Evolutionary conservation across 2,329 filamentous ascomycete species (phyloP), one percentile per base, ranked within the genome.

Genomic region (Cladosporium sp.): DNA sequence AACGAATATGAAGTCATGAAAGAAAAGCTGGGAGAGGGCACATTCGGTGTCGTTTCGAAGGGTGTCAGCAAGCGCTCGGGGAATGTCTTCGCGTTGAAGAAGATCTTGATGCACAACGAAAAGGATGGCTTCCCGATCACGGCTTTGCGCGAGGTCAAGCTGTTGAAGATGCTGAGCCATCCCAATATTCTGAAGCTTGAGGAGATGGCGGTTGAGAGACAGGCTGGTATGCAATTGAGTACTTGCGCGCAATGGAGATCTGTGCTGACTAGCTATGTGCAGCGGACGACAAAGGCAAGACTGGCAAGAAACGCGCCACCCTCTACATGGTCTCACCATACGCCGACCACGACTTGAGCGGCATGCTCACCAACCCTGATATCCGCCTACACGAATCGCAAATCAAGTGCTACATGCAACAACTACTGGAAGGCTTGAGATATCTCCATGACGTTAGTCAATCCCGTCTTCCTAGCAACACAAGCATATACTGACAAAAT

Each of bases 41-140:
- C 92, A 18, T 97, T 97, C 72, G 92, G 92, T 58, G 90, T 97
- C 72, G 93, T 97, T 33, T 89, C 95, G 69, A 93, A 92, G 64
- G 93, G 90, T 54, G 81, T 81, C 54, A 89, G 86, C 22, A 84
- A 82, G 62, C 86, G 79, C 62, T 87, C 83, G 1, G 85, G 87
- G 48, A 78, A 80, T 19, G 69, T 92, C 39, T 86, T 95, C 53
- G 93, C 93, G 3, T 71, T 98, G 63, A 98, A 98, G 75, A 97
- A 97, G 78, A 98, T 98, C 58, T 82, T 98, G 58, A 96, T 97
- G 88, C 93, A 97, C 68, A 95, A 97, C 68, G 93, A 98, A 74
- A 97, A 96, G 68, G 93, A 98, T 70, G 93, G 93, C 43, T 98
- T 98, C 60, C 93, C 93, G n/a, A 98, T 98, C 56, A 98, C 93